Percentiles rank a stretch among this genome's conserved stretches.
These are phyloP conservation scores for Sechiopsis laciniata DNA, from an alignment of 306 rosid species.

Conservation along the genomic window DNA sequence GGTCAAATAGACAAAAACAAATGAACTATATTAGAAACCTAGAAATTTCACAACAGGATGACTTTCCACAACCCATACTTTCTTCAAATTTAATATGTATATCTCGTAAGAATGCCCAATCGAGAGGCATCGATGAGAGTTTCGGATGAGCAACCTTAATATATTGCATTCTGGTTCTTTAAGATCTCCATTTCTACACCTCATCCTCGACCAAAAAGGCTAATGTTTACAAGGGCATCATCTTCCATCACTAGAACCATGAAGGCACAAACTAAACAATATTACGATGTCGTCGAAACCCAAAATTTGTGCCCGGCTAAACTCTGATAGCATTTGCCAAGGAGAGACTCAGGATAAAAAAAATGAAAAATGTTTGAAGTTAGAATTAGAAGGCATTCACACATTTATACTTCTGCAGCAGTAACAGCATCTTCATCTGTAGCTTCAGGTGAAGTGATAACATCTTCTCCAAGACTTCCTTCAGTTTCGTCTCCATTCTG, in stretches of 20 bases:
- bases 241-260: background rate
- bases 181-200: background rate
- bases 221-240: background rate
- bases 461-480: conserved; percentile 37
- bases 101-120: background rate
- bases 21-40: no score
- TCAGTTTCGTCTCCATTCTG: conserved; percentile 28
- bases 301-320: background rate
- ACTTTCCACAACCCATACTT: background rate
- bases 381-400: background rate
- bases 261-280: background rate
- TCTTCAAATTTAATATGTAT: background rate
- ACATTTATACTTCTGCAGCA: background rate
- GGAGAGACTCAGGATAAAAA: background rate
- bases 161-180: no score
- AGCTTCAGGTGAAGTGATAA: conserved; percentile 41
- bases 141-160: no score
- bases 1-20: no score
- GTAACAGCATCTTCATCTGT: conserved; percentile 49
- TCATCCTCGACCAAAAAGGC: background rate
- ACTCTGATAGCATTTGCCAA: background rate
- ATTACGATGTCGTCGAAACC: background rate
- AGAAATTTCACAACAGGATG: background rate
- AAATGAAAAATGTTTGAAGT: background rate
- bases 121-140: background rate